phyloP scores from a whole-genome alignment of 2,329 filamentous ascomycete species.

The Cladosporium sp. region DNA sequence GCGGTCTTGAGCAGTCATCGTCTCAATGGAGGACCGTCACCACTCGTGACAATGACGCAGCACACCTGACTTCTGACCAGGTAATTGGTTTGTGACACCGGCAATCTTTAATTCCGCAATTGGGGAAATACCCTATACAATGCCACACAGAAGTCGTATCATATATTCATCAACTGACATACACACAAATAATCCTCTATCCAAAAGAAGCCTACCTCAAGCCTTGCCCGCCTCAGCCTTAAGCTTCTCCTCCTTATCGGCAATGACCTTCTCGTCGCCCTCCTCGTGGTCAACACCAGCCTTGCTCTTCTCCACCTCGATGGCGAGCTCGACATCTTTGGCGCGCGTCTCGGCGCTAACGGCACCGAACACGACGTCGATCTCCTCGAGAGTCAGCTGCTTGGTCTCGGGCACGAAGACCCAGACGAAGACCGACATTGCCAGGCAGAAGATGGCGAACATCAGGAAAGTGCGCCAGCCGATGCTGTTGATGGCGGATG shows the following conservation, averaged over 20 bases:
- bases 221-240: neutral
- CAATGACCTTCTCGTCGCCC: slow-evolving; percentile 5
- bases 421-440: slow-evolving; percentile 38
- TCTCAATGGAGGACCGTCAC: no score
- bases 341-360: slow-evolving; percentile 7
- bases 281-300: slow-evolving; percentile 7
- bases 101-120: no score
- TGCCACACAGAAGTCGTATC: no score
- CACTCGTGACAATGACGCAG: no score
- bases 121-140: no score
- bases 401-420: slow-evolving; percentile 43
- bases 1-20: no score
- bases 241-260: neutral
- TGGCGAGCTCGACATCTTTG: slow-evolving; percentile 7
- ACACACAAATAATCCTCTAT: no score
- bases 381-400: slow-evolving; percentile 42
- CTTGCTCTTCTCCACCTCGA: slow-evolving; percentile 10
- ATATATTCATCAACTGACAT: no score
- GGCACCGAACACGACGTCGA: slow-evolving; percentile 48
- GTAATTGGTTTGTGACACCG: no score
- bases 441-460: slow-evolving; percentile 32
- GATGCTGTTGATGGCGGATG: slow-evolving; percentile 31
- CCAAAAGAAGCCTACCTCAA: no score
- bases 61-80: no score
- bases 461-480: slow-evolving; percentile 45